Percentiles rank a stretch among this genome's conserved stretches.
Conservation (phyloP, 83 land plant genomes). For the Diphasiastrum complanatum region DNA sequence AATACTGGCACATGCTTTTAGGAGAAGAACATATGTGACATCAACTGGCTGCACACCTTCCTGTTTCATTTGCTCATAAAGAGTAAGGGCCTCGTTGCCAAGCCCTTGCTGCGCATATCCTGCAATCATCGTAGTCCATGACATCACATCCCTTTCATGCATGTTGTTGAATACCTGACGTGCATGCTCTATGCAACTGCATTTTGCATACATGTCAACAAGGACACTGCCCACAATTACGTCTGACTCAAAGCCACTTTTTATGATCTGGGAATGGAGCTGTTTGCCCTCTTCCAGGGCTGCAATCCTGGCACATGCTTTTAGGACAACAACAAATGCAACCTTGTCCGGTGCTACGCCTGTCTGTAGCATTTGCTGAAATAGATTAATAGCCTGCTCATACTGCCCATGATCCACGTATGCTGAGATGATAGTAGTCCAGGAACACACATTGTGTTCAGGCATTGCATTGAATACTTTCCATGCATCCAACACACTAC, state of each 20-base stretch:
- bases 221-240: conserved; percentile 26
- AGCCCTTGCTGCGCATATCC: conserved; percentile 20
- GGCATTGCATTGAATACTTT: conserved; percentile 24
- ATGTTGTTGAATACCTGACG: conserved; percentile 6
- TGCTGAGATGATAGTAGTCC: conserved; percentile 25
- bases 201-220: conserved; percentile 26
- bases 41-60: conserved; percentile 14
- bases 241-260: conserved; percentile 14
- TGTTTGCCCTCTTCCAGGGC: neutral
- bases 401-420: conserved; percentile 15
- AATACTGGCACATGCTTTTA: conserved; percentile 28
- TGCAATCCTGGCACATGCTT: conserved; percentile 12
- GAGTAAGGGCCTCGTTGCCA: conserved; percentile 21
- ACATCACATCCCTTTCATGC: conserved; percentile 16
- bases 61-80: conserved; percentile 20
- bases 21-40: conserved; percentile 20
- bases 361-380: conserved; percentile 20
- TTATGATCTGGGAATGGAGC: conserved; percentile 26
- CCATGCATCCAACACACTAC: conserved; percentile 16
- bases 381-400: conserved; percentile 18
- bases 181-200: conserved; percentile 18
- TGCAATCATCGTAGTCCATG: conserved; percentile 32
- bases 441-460: conserved; percentile 20
- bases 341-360: conserved; percentile 14
- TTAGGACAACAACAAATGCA: conserved; percentile 22